These are phyloP conservation scores for Talaromyces sp. DNA, from an alignment of 2,329 filamentous ascomycete species.

Conservation along the genomic window DNA sequence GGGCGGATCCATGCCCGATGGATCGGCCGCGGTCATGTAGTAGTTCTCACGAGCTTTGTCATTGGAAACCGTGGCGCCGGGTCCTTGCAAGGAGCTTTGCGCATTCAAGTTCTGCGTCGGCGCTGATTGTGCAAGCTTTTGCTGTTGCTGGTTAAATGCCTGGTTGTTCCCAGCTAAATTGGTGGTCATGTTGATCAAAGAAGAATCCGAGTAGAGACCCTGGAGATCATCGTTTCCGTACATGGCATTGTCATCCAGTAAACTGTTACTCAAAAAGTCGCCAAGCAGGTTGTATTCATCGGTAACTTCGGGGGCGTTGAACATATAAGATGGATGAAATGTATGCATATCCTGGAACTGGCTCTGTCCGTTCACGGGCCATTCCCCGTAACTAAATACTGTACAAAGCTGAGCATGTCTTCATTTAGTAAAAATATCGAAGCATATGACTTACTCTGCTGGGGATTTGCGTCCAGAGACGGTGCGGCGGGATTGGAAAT, in stretches of 20 bases:
- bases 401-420: slow-evolving; percentile 22
- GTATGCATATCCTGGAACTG: slow-evolving; percentile 92
- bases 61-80: slow-evolving; percentile 55
- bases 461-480: slow-evolving; percentile 9
- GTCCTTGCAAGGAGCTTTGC: slow-evolving; percentile 53
- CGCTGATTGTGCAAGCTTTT: slow-evolving; percentile 28
- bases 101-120: slow-evolving; percentile 18
- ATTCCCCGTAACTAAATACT: slow-evolving; percentile 82
- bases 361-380: slow-evolving; percentile 66
- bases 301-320: slow-evolving; percentile 85
- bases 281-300: slow-evolving; percentile 96
- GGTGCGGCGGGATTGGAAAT: slow-evolving; percentile 64
- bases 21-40: slow-evolving; percentile 94
- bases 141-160: slow-evolving; percentile 29
- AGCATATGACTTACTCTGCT: slow-evolving; percentile 8
- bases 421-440: slow-evolving; percentile 7
- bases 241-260: slow-evolving; percentile 76
- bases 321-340: slow-evolving; percentile 92
- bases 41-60: slow-evolving; percentile 75
- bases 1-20: slow-evolving; percentile 76
- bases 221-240: slow-evolving; percentile 62
- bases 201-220: slow-evolving; percentile 57
- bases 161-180: slow-evolving; percentile 24
- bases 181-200: slow-evolving; percentile 43
- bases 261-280: slow-evolving; percentile 88